Conservation (phyloP, 108 stramenopile species). For the Chaetoceros muelleri region DNA sequence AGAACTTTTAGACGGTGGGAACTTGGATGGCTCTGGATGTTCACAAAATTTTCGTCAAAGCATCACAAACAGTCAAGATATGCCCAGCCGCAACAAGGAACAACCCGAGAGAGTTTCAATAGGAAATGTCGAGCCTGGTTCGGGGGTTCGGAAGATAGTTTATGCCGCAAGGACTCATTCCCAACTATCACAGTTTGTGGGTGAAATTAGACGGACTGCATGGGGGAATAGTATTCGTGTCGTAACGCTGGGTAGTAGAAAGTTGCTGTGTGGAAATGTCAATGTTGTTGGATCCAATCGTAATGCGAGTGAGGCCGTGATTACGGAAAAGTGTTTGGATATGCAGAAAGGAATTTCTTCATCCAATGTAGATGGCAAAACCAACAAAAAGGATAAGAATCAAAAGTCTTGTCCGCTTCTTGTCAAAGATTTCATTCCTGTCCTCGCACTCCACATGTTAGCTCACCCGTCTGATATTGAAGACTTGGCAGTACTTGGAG, state of each 20-base stretch:
- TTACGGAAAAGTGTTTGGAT: constrained; percentile 90
- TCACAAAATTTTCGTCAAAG: constrained; percentile 12
- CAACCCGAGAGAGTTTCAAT: constrained; percentile 5
- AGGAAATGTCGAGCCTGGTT: constrained; percentile 32
- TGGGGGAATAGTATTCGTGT: constrained; percentile 61
- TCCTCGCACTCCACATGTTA: constrained; percentile 76
- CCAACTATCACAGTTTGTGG: constrained; percentile 93
- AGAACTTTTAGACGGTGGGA: constrained; percentile 29
- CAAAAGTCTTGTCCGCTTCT: constrained; percentile 54
- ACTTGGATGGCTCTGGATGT: constrained; percentile 50
- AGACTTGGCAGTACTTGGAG: constrained; percentile 69
- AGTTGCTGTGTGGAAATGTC: constrained; percentile 73
- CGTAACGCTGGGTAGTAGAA: constrained; percentile 80
- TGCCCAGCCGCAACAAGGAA: background rate
- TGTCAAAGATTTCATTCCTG: constrained; percentile 37
- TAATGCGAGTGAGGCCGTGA: constrained; percentile 35
- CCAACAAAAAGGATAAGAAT: background rate
- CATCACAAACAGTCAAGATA: constrained; percentile 3
- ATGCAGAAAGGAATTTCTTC: constrained; percentile 57
- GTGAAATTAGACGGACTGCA: constrained; percentile 62
- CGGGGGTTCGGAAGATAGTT: constrained; percentile 60
- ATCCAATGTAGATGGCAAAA: constrained; percentile 3
- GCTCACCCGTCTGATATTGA: constrained; percentile 81
- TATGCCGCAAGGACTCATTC: constrained; percentile 94
- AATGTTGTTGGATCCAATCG: constrained; percentile 25